Percentiles rank a stretch among this genome's conserved stretches.
Evolutionary conservation across 192 early-diverging fungal genomes (phyloP).

Genomic region (Gamsiella multidivaricata): DNA sequence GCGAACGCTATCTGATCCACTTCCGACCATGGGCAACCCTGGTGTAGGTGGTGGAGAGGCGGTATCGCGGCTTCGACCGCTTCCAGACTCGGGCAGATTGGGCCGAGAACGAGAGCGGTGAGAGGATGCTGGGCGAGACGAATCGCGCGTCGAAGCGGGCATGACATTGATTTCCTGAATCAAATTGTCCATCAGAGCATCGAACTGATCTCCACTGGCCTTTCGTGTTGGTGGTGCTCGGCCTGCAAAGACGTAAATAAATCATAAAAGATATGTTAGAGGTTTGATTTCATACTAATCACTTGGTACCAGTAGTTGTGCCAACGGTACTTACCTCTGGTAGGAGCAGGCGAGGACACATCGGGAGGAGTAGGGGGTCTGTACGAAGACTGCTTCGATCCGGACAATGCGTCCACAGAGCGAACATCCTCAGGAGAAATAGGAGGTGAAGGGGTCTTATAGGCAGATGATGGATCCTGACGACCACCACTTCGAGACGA

Average conservation of each 20-base stretch:
- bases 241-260: conserved; percentile 9
- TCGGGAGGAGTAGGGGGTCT: conserved; percentile 48
- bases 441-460: conserved; percentile 45
- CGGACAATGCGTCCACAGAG: conserved; percentile 21
- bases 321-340: conserved; percentile 19
- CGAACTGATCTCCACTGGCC: conserved; percentile 38
- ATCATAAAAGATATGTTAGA: neutral
- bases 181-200: conserved; percentile 57
- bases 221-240: conserved; percentile 30
- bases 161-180: conserved; percentile 56
- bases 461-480: conserved; percentile 25
- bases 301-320: too few relatives aligned
- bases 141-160: conserved; percentile 36
- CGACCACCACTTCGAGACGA: conserved; percentile 12
- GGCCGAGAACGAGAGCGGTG: conserved; percentile 49
- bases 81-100: conserved; percentile 35
- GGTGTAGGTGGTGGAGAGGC: conserved; percentile 52
- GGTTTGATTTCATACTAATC: too few relatives aligned
- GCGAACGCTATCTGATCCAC: conserved; percentile 30
- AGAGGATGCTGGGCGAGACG: conserved; percentile 36
- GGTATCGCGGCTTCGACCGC: neutral
- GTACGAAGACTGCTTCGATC: conserved; percentile 11
- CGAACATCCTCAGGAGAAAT: conserved; percentile 33
- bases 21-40: conserved; percentile 14
- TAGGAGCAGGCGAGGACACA: conserved; percentile 27